phyloP scores from a whole-genome alignment of 768 basidiomycete species.

The Pulveroboletus sp. region DNA sequence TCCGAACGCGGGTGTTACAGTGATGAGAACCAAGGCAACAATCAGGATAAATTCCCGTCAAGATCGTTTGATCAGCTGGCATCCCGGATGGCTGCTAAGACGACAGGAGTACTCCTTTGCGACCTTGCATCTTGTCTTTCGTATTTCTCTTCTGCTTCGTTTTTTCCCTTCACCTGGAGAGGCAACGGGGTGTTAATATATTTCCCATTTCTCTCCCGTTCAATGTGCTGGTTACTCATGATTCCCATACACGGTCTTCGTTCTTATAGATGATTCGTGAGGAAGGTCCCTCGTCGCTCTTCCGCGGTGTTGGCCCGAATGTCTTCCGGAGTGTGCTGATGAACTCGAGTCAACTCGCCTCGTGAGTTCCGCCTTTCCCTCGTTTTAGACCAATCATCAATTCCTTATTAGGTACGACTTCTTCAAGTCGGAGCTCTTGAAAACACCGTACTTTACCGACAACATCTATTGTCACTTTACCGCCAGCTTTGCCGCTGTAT shows the following conservation, averaged over 20 bases:
- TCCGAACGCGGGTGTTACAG: no score
- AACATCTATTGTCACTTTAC: constrained; percentile 82
- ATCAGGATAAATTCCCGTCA: not conserved
- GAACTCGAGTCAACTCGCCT: constrained; percentile 91
- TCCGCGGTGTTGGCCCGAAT: constrained; percentile 78
- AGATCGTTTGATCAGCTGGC: not conserved
- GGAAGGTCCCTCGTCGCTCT: constrained; percentile 74
- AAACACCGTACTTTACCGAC: constrained; percentile 68
- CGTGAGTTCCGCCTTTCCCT: constrained; percentile 44
- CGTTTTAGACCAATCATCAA: not conserved
- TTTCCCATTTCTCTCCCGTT: not conserved
- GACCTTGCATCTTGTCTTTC: not conserved
- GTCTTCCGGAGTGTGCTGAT: constrained; percentile 82
- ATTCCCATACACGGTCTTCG: not conserved
- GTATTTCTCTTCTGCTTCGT: not conserved
- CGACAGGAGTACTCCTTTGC: no score
- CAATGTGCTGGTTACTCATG: not conserved
- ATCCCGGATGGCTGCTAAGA: no score
- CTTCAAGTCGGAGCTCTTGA: constrained; percentile 81
- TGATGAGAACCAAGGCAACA: not conserved
- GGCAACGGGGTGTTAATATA: constrained; percentile 7
- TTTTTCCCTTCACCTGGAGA: not conserved
- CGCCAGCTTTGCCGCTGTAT: constrained; percentile 80
- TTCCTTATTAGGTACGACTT: constrained; percentile 60
- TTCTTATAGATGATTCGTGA: constrained; percentile 73